A percentile compares a stretch with the other conserved stretches of the same genome.
These are phyloP conservation scores for Ophiostoma tasmaniense DNA, from an alignment of 2,329 filamentous ascomycete genomes.

Conservation along the genomic window DNA sequence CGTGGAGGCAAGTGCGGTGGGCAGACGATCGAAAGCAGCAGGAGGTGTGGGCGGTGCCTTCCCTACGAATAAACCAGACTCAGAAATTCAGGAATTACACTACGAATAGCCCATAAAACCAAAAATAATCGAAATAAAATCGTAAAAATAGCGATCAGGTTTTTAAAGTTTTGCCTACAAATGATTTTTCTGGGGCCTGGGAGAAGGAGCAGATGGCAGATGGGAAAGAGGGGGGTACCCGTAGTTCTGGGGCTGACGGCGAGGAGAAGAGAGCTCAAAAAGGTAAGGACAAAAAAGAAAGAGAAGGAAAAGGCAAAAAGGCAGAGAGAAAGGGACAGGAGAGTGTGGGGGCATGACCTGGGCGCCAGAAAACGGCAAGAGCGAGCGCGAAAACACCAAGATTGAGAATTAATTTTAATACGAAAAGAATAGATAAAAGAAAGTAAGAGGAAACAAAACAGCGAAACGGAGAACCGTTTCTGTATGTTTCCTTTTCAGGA, in stretches of 20 bases:
- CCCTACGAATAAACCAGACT: no score
- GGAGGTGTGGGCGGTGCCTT: constrained; percentile 1
- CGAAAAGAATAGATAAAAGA: neutral
- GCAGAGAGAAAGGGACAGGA: neutral
- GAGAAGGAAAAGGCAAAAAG: neutral
- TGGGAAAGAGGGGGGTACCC: neutral
- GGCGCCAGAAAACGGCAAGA: neutral
- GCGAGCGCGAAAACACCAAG: neutral
- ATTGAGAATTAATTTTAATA: no score
- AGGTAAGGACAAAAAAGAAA: neutral
- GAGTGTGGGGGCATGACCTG: neutral
- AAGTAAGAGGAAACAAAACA: neutral
- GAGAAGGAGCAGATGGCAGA: neutral
- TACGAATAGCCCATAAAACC: neutral
- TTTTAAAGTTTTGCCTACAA: constrained; percentile 13
- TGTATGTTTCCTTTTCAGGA: neutral
- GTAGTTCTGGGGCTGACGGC: neutral
- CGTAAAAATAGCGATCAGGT: constrained; percentile 10
- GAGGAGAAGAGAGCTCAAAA: neutral
- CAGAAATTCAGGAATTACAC: no score
- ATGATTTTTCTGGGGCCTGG: constrained; percentile 9
- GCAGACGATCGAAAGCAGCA: neutral
- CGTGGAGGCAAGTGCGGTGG: constrained; percentile 8
- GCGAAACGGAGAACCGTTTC: neutral
- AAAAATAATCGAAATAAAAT: neutral